A percentile compares a stretch with the other conserved stretches of the same genome.
phyloP scores from a whole-genome alignment of 257 asterid genomes.

The Solanum commersonii region DNA sequence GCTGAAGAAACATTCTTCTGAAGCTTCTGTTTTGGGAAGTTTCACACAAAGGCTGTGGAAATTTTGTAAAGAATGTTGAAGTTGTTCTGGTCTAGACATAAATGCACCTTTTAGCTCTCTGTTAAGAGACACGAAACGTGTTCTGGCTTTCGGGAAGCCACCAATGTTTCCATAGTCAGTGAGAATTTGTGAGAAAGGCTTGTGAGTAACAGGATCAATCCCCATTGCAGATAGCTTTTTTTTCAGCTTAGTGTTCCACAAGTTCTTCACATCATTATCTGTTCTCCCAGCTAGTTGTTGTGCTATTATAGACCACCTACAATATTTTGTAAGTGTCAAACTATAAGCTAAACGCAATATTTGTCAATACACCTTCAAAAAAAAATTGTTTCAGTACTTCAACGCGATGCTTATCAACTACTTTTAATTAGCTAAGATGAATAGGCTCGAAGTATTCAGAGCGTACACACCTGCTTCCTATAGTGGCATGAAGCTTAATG shows the following conservation, averaged over 20 bases:
- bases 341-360: not conserved
- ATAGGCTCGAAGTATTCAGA: not conserved
- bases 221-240: constrained; percentile 90
- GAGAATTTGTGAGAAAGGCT: constrained; percentile 84
- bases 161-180: constrained; percentile 83
- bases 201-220: constrained; percentile 87
- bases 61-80: not conserved
- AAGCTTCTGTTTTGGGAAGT: not conserved
- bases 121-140: constrained; percentile 32
- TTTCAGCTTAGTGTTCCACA: constrained; percentile 75
- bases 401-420: not conserved
- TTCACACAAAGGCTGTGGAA: constrained; percentile 3
- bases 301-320: constrained; percentile 84
- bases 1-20: constrained; percentile 4
- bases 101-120: constrained; percentile 33
- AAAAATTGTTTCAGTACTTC: not conserved
- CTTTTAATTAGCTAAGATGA: not conserved
- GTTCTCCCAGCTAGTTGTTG: constrained; percentile 74
- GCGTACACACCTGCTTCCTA: constrained; percentile 67
- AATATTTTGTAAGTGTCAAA: not conserved
- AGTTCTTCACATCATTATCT: constrained; percentile 57
- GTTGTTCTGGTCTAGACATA: constrained; percentile 16
- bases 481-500: constrained; percentile 72
- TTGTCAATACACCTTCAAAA: not conserved
- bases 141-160: constrained; percentile 43